Evolutionary conservation across 257 asterid species (phyloP).

Genomic region (Solanum paucissectum): DNA sequence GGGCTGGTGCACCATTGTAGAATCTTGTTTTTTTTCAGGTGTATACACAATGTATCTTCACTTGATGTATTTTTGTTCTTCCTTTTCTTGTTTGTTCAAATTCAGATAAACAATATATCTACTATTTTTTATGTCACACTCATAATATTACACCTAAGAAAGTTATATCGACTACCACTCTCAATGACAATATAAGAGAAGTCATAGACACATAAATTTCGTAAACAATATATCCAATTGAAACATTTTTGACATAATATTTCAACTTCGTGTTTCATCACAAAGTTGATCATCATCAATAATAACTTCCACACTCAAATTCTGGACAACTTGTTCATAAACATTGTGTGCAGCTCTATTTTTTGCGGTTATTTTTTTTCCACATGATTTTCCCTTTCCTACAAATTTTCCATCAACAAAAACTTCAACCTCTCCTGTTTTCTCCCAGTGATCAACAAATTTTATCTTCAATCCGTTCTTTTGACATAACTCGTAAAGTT

Average conservation of each 20-base stretch:
- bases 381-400: slow-evolving; percentile 18
- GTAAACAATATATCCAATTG: background rate
- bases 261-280: background rate
- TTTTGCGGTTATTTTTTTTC: slow-evolving; percentile 19
- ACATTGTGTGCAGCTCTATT: slow-evolving; percentile 38
- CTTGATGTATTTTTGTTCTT: background rate
- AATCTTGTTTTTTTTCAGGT: background rate
- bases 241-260: background rate
- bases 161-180: no score
- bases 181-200: background rate
- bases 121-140: no score
- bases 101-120: background rate
- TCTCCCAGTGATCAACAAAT: slow-evolving; percentile 20
- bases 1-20: slow-evolving; percentile 4
- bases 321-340: background rate
- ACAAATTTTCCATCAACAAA: background rate
- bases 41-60: background rate
- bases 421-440: slow-evolving; percentile 17
- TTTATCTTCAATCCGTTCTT: background rate
- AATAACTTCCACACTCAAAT: background rate
- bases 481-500: slow-evolving; percentile 22
- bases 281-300: background rate
- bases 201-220: background rate
- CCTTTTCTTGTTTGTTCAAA: background rate
- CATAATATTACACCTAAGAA: no score